These are phyloP conservation scores for Aeschynomene evenia DNA, from an alignment of 306 rosid species.

Conservation along the genomic window DNA sequence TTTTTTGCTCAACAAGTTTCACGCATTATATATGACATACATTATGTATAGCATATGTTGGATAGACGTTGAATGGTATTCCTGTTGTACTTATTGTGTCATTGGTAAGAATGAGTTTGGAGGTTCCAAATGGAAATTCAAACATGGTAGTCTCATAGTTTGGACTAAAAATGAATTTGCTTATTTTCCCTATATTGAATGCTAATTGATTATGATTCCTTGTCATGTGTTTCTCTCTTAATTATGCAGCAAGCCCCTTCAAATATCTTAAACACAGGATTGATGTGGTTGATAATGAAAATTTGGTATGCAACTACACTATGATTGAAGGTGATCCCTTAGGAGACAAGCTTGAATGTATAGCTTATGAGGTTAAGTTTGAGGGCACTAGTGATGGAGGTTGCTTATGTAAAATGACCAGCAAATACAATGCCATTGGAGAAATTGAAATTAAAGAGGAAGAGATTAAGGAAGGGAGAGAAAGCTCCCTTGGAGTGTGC, in stretches of 20 bases:
- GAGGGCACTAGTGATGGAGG: constrained; percentile 66
- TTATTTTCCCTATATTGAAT: too few species aligned
- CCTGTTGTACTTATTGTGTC: too few species aligned
- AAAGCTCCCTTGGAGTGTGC: constrained; percentile 62
- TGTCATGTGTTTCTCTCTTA: not conserved
- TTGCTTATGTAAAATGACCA: constrained; percentile 55
- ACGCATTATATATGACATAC: too few species aligned
- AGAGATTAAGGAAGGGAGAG: constrained; percentile 66
- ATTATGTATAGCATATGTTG: too few species aligned
- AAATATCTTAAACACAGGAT: constrained; percentile 61
- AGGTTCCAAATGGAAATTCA: too few species aligned
- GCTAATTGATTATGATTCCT: constrained; percentile 9
- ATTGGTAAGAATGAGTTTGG: too few species aligned
- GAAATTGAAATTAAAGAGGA: constrained; percentile 53
- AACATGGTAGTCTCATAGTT: too few species aligned
- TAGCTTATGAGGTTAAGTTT: constrained; percentile 66
- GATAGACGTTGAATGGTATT: too few species aligned
- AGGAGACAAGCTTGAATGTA: constrained; percentile 66
- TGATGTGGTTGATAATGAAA: constrained; percentile 54
- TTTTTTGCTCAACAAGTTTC: too few species aligned
- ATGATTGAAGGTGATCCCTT: constrained; percentile 77
- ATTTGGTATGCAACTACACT: constrained; percentile 63
- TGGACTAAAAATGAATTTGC: too few species aligned
- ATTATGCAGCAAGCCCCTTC: constrained; percentile 53
- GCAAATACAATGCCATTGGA: constrained; percentile 53